Evolutionary conservation across 2,329 filamentous ascomycete genomes (phyloP).

Genomic region (Diaporthe sp.): DNA sequence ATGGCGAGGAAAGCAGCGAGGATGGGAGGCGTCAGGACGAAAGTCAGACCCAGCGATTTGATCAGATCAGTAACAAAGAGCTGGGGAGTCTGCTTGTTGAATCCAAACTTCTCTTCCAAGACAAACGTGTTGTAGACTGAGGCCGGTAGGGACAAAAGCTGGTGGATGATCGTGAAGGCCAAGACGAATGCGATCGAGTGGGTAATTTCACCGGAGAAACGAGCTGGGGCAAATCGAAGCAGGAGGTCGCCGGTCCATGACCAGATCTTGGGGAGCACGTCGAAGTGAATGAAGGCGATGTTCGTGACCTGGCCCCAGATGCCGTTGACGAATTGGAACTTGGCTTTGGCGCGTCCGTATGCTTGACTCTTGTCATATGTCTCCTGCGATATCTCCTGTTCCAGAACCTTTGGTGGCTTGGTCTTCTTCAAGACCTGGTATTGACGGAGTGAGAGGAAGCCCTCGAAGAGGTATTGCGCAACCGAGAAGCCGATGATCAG

Average conservation of each 20-base stretch:
- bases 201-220: constrained; percentile 91
- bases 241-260: constrained; percentile 82
- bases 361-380: constrained; percentile 96
- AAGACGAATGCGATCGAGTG: constrained; percentile 96
- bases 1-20: constrained; percentile 94
- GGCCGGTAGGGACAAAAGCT: constrained; percentile 82
- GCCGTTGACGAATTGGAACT: constrained; percentile 85
- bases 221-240: constrained; percentile 78
- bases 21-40: constrained; percentile 87
- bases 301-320: constrained; percentile 92
- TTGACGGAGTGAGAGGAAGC: constrained; percentile 89
- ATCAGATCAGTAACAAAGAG: constrained; percentile 92
- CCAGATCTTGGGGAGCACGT: constrained; percentile 94
- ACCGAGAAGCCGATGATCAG: constrained; percentile 95
- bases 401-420: constrained; percentile 86
- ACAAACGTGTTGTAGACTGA: constrained; percentile 96
- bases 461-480: constrained; percentile 91
- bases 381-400: constrained; percentile 88
- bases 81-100: constrained; percentile 96
- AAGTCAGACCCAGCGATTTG: constrained; percentile 87
- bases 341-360: constrained; percentile 95
- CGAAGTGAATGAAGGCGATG: constrained; percentile 88
- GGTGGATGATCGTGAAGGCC: constrained; percentile 85
- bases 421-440: constrained; percentile 87
- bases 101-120: constrained; percentile 95